Percentiles rank a stretch among this genome's conserved stretches.
phyloP scores from a whole-genome alignment of 208 protist genomes.

The Borovskyia barvae region DNA sequence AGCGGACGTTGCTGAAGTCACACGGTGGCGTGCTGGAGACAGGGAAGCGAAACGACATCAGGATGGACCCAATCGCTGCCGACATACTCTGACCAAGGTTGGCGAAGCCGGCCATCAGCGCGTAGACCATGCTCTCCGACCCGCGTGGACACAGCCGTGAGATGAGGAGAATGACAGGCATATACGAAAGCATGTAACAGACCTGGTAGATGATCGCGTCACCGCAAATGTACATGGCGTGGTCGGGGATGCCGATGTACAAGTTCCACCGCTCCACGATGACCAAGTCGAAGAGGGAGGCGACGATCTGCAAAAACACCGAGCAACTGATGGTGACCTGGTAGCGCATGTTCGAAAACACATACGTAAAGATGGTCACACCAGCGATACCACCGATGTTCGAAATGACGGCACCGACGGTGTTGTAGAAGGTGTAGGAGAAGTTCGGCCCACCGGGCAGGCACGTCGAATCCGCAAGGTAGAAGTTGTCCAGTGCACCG shows the following conservation, averaged over 20 bases:
- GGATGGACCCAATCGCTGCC: slow-evolving; percentile 34
- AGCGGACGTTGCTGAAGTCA: slow-evolving; percentile 64
- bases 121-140: slow-evolving; percentile 76
- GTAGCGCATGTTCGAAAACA: slow-evolving; percentile 55
- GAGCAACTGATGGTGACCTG: slow-evolving; percentile 58
- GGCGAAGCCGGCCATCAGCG: slow-evolving; percentile 73
- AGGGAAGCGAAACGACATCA: slow-evolving; percentile 53
- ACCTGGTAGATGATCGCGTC: slow-evolving; percentile 63
- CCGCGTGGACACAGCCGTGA: slow-evolving; percentile 75
- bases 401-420: slow-evolving; percentile 37
- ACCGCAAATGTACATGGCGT: slow-evolving; percentile 67
- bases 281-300: slow-evolving; percentile 67
- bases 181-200: slow-evolving; percentile 56
- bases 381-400: slow-evolving; percentile 52
- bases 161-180: slow-evolving; percentile 75
- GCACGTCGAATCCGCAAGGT: slow-evolving; percentile 36
- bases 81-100: slow-evolving; percentile 62
- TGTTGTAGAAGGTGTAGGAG: slow-evolving; percentile 58
- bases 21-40: slow-evolving; percentile 40
- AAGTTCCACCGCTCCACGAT: slow-evolving; percentile 79
- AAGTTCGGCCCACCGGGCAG: slow-evolving; percentile 60
- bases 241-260: slow-evolving; percentile 50
- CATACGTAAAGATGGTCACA: slow-evolving; percentile 49
- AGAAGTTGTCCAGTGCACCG: slow-evolving; percentile 59
- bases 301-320: slow-evolving; percentile 43